Evolutionary conservation across 2,329 filamentous ascomycete genomes (phyloP).

Genomic region (Sporothrix phasma): DNA sequence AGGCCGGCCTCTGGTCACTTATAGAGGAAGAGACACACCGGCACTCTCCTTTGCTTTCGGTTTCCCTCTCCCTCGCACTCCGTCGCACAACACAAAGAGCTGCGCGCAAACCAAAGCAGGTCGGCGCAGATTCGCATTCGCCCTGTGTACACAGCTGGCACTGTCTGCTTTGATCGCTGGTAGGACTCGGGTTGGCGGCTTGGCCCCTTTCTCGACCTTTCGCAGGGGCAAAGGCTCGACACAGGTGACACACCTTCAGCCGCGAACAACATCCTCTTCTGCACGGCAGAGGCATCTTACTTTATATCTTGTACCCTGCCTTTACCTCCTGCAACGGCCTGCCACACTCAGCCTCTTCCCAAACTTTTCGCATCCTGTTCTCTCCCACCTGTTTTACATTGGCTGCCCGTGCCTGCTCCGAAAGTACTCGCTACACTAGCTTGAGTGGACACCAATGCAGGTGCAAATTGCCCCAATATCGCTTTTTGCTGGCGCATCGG

Average conservation of each 20-base stretch:
- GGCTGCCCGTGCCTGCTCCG: not conserved
- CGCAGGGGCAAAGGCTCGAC: not conserved
- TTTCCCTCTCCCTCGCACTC: not conserved
- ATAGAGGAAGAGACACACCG: not conserved
- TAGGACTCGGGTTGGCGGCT: not conserved
- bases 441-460: constrained; percentile 11
- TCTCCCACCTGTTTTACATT: not conserved
- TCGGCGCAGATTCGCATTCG: not conserved
- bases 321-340: not conserved
- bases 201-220: not conserved
- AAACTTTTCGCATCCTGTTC: not conserved
- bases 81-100: not conserved
- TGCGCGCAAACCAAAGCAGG: not conserved
- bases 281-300: not conserved
- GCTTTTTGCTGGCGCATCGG: constrained; percentile 6
- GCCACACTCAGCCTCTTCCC: not conserved
- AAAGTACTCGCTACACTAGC: not conserved
- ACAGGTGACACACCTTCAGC: not conserved
- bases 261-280: not conserved
- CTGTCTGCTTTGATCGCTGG: no score
- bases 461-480: constrained; percentile 13
- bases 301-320: not conserved
- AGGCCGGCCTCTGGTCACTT: not conserved
- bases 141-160: not conserved
- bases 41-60: not conserved